Percentiles rank a stretch among this genome's conserved stretches.
Conservation (phyloP, 1,284 basidiomycete genomes). For the Peniophora sp. region DNA sequence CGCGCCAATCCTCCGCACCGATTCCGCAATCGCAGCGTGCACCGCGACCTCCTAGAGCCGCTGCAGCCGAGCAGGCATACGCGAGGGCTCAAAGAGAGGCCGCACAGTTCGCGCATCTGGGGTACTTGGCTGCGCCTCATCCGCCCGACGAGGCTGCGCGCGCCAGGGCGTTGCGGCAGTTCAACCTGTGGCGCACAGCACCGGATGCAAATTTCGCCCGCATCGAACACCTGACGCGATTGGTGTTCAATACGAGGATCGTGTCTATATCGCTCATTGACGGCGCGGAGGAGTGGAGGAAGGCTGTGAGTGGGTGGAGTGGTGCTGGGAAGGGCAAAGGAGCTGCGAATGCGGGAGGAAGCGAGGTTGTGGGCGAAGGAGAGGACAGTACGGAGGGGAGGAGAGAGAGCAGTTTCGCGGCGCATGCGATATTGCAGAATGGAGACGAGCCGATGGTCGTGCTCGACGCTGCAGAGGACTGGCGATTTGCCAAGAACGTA, state of each 20-base stretch:
- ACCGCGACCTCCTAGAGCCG: slow-evolving; percentile 28
- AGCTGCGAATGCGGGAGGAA: too few species aligned
- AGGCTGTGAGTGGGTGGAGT: too few species aligned
- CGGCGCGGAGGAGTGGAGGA: slow-evolving; percentile 61
- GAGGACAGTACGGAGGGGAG: slow-evolving; percentile 47
- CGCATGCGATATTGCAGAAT: slow-evolving; percentile 79
- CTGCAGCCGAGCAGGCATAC: slow-evolving; percentile 23
- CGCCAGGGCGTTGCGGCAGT: slow-evolving; percentile 77
- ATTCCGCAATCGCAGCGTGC: slow-evolving; percentile 37
- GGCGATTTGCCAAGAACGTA: slow-evolving; percentile 82
- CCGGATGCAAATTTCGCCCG: slow-evolving; percentile 89
- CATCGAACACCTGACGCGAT: slow-evolving; percentile 82
- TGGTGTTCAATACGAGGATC: slow-evolving; percentile 87
- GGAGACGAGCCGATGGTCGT: slow-evolving; percentile 86
- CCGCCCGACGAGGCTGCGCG: slow-evolving; percentile 78
- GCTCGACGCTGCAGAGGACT: slow-evolving; percentile 74
- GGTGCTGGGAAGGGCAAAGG: too few species aligned
- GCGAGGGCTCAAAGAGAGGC: slow-evolving; percentile 54
- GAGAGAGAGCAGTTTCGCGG: slow-evolving; percentile 52
- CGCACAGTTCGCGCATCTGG: slow-evolving; percentile 48
- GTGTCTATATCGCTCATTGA: slow-evolving; percentile 82
- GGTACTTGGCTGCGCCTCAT: slow-evolving; percentile 73
- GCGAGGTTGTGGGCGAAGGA: slow-evolving; percentile 42
- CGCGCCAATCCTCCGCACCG: slow-evolving; percentile 54
- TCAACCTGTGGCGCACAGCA: slow-evolving; percentile 81